Percentiles rank a stretch among this genome's conserved stretches.
Evolutionary conservation across 352 stramenopile species (phyloP).

Genomic region (Poterioochromonas sp.): DNA sequence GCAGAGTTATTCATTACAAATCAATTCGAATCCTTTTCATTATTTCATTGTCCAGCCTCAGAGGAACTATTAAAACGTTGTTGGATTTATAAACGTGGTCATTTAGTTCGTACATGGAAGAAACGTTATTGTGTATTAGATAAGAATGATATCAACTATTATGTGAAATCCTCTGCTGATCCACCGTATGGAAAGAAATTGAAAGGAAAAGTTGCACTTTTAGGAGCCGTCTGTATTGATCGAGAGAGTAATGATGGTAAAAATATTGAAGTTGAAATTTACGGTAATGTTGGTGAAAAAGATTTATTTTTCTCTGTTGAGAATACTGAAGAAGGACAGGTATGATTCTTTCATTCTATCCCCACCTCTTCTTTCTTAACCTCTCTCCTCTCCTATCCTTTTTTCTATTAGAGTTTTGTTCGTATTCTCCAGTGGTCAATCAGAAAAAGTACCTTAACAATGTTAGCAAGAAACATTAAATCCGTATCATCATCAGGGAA

Average conservation of each 20-base stretch:
- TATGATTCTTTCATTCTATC: neutral
- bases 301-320: slow-evolving; percentile 6
- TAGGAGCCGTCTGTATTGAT: neutral
- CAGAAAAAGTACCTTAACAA: neutral
- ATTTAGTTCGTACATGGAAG: slow-evolving; percentile 3
- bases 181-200: slow-evolving; percentile 4
- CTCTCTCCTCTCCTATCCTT: neutral
- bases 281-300: neutral
- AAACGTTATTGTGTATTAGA: slow-evolving; percentile 10
- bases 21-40: too few species aligned
- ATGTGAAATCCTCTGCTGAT: neutral
- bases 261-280: slow-evolving; percentile 2
- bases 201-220: neutral
- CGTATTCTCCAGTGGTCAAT: neutral
- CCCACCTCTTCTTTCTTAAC: neutral
- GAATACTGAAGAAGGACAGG: slow-evolving; percentile 1
- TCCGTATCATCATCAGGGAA: neutral
- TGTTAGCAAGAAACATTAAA: neutral
- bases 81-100: slow-evolving; percentile 19
- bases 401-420: neutral
- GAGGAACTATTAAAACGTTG: neutral
- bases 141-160: neutral
- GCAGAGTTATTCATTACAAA: too few species aligned
- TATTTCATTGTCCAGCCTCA: neutral
- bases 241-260: neutral